These are phyloP conservation scores for Gloeopeniophorella convolvens DNA, from an alignment of 768 basidiomycete species.

Conservation along the genomic window DNA sequence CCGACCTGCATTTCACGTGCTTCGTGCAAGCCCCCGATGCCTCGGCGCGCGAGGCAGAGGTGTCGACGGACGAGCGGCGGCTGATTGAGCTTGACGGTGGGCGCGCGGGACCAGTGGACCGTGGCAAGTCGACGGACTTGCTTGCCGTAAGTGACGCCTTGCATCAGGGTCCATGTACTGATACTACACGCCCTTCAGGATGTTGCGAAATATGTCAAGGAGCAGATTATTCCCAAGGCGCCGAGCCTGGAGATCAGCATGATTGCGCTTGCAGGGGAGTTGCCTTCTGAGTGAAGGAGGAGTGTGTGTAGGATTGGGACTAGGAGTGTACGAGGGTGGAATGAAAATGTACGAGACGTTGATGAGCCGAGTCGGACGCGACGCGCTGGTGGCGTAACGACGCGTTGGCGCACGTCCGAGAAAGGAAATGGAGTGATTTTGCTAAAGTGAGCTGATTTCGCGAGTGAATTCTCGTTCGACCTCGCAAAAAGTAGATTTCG, in stretches of 20 bases:
- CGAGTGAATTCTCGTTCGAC: too few species aligned
- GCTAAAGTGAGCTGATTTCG: not conserved
- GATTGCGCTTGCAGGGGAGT: constrained; percentile 42
- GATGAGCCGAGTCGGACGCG: too few species aligned
- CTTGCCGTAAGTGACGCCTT: constrained; percentile 38
- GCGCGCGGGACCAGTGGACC: constrained; percentile 72
- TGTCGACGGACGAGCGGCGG: constrained; percentile 29
- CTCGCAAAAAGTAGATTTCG: too few species aligned
- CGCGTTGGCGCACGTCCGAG: not conserved
- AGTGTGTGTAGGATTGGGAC: too few species aligned
- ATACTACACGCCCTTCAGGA: constrained; percentile 37
- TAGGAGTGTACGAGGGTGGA: too few species aligned
- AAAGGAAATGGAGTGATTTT: not conserved
- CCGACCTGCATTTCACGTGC: constrained; percentile 80
- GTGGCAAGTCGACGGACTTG: constrained; percentile 55
- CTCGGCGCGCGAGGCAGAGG: constrained; percentile 28
- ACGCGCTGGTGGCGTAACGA: too few species aligned
- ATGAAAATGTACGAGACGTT: too few species aligned
- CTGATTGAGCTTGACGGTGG: constrained; percentile 84
- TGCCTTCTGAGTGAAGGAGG: not conserved
- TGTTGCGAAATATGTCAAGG: constrained; percentile 55
- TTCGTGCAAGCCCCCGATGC: constrained; percentile 66
- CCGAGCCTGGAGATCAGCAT: constrained; percentile 59
- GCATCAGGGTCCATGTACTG: not conserved
- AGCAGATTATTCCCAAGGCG: constrained; percentile 48